Conservation (phyloP, 1,284 basidiomycete species). For the Ustilago shanxiensis region DNA sequence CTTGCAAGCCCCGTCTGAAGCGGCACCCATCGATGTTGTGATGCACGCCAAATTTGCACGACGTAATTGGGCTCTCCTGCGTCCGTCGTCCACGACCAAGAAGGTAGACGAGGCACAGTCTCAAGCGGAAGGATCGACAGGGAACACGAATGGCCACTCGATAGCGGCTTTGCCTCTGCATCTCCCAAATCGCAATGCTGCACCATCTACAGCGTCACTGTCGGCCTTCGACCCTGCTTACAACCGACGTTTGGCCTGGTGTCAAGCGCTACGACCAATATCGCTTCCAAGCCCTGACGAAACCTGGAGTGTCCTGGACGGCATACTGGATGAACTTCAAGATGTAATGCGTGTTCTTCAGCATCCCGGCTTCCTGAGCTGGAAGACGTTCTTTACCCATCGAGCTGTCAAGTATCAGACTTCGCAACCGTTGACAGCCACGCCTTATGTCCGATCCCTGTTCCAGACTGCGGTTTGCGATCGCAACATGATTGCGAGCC, state of each 20-base stretch:
- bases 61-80: conserved; percentile 25
- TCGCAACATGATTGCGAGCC: conserved; percentile 49
- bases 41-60: conserved; percentile 51
- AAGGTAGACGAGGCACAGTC: neutral
- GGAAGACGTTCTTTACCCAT: conserved; percentile 51
- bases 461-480: conserved; percentile 49
- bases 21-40: conserved; percentile 40
- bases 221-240: conserved; percentile 80
- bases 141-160: neutral
- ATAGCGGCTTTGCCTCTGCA: conserved; percentile 5
- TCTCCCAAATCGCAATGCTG: conserved; percentile 29
- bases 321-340: conserved; percentile 75
- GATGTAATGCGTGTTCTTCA: conserved; percentile 69
- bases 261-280: conserved; percentile 79
- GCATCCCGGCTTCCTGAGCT: conserved; percentile 27
- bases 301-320: conserved; percentile 75
- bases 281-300: conserved; percentile 74
- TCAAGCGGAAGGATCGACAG: neutral
- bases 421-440: conserved; percentile 20
- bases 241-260: conserved; percentile 78
- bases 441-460: conserved; percentile 46
- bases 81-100: conserved; percentile 1
- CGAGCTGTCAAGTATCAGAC: conserved; percentile 37
- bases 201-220: conserved; percentile 73
- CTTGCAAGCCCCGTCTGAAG: conserved; percentile 26